phyloP scores from a whole-genome alignment of 1,284 basidiomycete species.

The Ceratobasidium sp. region DNA sequence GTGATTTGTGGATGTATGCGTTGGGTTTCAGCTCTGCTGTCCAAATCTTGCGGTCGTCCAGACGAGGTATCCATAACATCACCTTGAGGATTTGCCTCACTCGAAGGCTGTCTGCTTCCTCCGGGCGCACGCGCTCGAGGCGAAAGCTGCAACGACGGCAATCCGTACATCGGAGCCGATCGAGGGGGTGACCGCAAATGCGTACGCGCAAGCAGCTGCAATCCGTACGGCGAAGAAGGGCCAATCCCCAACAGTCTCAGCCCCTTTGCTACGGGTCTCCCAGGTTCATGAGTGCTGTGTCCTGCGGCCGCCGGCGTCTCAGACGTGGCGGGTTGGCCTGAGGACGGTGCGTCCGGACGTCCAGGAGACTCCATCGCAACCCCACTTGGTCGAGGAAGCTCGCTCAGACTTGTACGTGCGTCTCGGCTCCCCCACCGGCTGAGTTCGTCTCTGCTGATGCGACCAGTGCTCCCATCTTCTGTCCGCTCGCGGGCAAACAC shows the following conservation, averaged over 20 bases:
- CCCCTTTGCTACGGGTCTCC: constrained; percentile 3
- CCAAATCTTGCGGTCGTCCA: constrained; percentile 4
- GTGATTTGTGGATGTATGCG: constrained; percentile 20
- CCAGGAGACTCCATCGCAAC: not conserved
- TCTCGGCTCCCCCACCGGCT: constrained; percentile 1
- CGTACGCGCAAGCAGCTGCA: constrained; percentile 8
- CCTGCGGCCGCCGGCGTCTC: not conserved
- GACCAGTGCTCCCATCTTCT: constrained; percentile 5
- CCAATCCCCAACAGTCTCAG: constrained; percentile 30
- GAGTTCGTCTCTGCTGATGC: constrained; percentile 7
- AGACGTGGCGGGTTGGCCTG: not conserved
- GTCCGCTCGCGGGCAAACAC: constrained; percentile 27
- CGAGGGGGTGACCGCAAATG: constrained; percentile 28
- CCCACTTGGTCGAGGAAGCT: not conserved
- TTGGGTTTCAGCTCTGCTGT: constrained; percentile 17
- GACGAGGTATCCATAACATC: constrained; percentile 11
- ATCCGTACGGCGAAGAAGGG: not conserved
- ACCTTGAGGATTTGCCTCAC: constrained; percentile 12
- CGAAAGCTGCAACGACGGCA: constrained; percentile 32
- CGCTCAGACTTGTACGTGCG: constrained; percentile 5
- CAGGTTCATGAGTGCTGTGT: not conserved
- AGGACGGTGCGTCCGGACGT: not conserved
- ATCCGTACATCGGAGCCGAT: constrained; percentile 20
- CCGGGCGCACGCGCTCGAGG: constrained; percentile 28
- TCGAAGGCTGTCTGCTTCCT: constrained; percentile 1